Evolutionary conservation across 1,284 basidiomycete species (phyloP).

Genomic region (Butyriboletus appendiculatus): DNA sequence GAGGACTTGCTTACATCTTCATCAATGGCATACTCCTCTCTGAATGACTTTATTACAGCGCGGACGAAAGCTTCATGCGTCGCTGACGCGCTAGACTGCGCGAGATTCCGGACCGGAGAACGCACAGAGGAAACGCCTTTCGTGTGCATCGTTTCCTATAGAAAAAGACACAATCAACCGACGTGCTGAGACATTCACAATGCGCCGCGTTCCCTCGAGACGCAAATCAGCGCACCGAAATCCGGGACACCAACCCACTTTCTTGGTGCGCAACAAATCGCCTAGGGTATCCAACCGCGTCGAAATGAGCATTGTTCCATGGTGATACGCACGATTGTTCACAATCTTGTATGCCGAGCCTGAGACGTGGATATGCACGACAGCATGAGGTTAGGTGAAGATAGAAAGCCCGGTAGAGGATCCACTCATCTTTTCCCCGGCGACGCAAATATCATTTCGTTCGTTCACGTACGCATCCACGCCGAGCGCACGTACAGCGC

Average conservation of each 20-base stretch:
- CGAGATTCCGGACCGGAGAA: slow-evolving; percentile 88
- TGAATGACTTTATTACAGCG: slow-evolving; percentile 76
- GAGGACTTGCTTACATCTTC: slow-evolving; percentile 39
- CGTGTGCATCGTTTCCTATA: slow-evolving; percentile 74
- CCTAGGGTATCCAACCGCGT: slow-evolving; percentile 74
- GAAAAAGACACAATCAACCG: background rate
- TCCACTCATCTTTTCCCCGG: slow-evolving; percentile 80
- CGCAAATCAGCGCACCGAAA: background rate
- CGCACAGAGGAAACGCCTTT: slow-evolving; percentile 91
- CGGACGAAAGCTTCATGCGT: slow-evolving; percentile 73
- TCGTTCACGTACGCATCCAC: slow-evolving; percentile 83
- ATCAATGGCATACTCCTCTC: slow-evolving; percentile 57
- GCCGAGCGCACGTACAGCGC: slow-evolving; percentile 76
- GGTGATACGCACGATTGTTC: slow-evolving; percentile 91
- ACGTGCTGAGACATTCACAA: background rate
- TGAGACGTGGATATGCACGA: slow-evolving; percentile 66
- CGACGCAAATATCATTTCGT: slow-evolving; percentile 88
- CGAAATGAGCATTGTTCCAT: slow-evolving; percentile 98
- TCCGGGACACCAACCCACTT: slow-evolving; percentile 48
- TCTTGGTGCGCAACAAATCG: slow-evolving; percentile 68
- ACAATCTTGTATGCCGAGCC: slow-evolving; percentile 98
- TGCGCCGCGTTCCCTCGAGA: background rate
- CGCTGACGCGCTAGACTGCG: slow-evolving; percentile 51
- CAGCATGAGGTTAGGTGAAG: background rate
- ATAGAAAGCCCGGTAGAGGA: background rate